Percentiles rank a stretch among this genome's conserved stretches.
Conservation (phyloP, 2,329 filamentous ascomycete species). For the Colletotrichum trifolii region DNA sequence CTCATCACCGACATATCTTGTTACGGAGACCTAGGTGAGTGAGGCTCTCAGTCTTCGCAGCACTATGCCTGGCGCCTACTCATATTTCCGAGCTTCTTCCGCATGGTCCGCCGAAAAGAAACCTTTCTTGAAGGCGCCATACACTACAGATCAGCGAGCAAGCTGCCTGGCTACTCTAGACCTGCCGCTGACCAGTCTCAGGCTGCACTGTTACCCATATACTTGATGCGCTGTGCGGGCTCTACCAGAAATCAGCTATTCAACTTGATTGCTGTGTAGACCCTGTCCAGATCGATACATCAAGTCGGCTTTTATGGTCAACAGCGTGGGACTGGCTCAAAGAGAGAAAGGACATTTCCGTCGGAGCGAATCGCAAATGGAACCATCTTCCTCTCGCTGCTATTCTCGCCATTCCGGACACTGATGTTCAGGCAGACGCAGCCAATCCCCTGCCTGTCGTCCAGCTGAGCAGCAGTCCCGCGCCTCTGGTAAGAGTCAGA, state of each 20-base stretch:
- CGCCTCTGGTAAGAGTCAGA: neutral
- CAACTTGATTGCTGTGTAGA: constrained; percentile 6
- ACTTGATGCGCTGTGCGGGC: constrained; percentile 25
- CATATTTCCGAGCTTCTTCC: neutral
- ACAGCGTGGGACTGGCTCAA: constrained; percentile 41
- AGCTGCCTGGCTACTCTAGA: neutral
- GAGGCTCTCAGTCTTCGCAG: neutral
- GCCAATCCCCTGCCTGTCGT: neutral
- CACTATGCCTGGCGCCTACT: neutral
- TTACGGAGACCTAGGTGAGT: constrained; percentile 37
- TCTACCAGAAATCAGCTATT: constrained; percentile 23
- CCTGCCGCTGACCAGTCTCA: constrained; percentile 17
- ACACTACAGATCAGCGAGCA: neutral
- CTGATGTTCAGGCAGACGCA: constrained; percentile 14
- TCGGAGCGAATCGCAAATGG: constrained; percentile 37
- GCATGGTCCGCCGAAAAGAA: neutral
- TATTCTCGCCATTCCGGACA: constrained; percentile 35
- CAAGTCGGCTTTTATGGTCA: constrained; percentile 31
- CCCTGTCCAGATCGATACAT: neutral
- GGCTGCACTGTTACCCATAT: constrained; percentile 36
- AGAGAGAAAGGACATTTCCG: constrained; percentile 39
- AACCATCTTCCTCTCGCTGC: constrained; percentile 38
- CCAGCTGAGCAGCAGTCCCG: neutral
- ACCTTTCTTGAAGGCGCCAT: neutral
- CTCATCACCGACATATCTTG: constrained; percentile 38